A percentile compares a stretch with the other conserved stretches of the same genome.
These are phyloP conservation scores for Boletales sp. DNA, from an alignment of 768 basidiomycete genomes.

Conservation along the genomic window DNA sequence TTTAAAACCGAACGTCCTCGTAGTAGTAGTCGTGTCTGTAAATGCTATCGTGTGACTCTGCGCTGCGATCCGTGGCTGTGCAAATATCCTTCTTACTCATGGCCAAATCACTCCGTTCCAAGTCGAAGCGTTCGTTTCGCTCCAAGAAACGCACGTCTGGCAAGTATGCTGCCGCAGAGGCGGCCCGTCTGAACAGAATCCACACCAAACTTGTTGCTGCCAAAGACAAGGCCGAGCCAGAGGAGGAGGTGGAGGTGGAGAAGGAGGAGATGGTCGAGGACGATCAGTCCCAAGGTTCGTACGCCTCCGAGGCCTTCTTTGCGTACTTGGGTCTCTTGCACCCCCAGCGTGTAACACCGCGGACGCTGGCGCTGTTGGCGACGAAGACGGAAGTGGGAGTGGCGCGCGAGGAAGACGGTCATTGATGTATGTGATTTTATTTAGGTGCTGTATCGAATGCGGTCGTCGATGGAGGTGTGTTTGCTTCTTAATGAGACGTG, in stretches of 20 bases:
- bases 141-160: conserved; percentile 72
- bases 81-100: conserved; percentile 33
- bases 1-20: too few species aligned
- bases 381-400: neutral
- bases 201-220: conserved; percentile 60
- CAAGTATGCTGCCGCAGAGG: conserved; percentile 73
- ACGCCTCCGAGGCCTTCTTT: conserved; percentile 15
- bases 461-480: conserved; percentile 21
- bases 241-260: conserved; percentile 25
- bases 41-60: too few species aligned
- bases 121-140: conserved; percentile 75
- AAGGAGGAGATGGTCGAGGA: conserved; percentile 34
- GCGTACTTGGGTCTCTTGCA: conserved; percentile 57
- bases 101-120: conserved; percentile 84
- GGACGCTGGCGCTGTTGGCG: conserved; percentile 35
- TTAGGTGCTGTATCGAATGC: conserved; percentile 15
- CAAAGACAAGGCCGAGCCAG: conserved; percentile 35
- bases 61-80: conserved; percentile 5
- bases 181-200: conserved; percentile 72
- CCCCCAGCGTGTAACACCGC: conserved; percentile 39
- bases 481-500: neutral
- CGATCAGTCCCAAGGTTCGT: conserved; percentile 57
- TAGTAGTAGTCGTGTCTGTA: too few species aligned
- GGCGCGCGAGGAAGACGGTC: neutral
- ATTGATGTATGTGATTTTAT: conserved; percentile 12